Conservation (phyloP, 257 asterid genomes). For the Vinca minor region DNA sequence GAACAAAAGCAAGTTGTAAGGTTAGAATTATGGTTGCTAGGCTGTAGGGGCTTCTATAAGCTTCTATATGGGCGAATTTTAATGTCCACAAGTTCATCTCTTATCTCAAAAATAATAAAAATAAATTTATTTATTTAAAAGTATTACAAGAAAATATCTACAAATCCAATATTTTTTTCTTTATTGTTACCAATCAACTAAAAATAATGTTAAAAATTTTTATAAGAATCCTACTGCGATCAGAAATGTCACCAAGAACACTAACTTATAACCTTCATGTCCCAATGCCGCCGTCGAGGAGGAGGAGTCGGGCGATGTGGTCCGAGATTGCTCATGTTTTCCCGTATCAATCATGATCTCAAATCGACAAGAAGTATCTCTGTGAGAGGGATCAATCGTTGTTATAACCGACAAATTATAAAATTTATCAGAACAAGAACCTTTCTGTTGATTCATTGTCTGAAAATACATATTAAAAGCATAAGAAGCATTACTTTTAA, state of each 20-base stretch:
- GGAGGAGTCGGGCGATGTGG: constrained; percentile 45
- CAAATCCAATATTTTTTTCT: no score
- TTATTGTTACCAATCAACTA: no score
- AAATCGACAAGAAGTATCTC: constrained; percentile 42
- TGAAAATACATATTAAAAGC: constrained; percentile 82
- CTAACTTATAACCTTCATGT: no score
- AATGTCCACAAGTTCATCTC: no score
- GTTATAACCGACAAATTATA: constrained; percentile 46
- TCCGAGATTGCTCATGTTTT: constrained; percentile 25
- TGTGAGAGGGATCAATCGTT: constrained; percentile 53
- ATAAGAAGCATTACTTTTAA: constrained; percentile 54
- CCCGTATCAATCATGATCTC: constrained; percentile 74
- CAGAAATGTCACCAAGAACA: constrained; percentile 16
- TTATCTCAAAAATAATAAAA: no score
- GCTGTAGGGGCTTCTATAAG: no score
- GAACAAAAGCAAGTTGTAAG: no score
- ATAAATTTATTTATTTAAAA: no score
- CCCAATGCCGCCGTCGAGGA: constrained; percentile 2
- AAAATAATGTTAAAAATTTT: no score
- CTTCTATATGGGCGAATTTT: no score
- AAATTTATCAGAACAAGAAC: constrained; percentile 58
- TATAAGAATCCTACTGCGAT: constrained; percentile 12
- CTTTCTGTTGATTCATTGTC: constrained; percentile 57
- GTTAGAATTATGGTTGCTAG: no score
- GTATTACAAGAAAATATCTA: no score